These are phyloP conservation scores for Turnera subulata DNA, from an alignment of 345 rosid genomes.

Conservation along the genomic window DNA sequence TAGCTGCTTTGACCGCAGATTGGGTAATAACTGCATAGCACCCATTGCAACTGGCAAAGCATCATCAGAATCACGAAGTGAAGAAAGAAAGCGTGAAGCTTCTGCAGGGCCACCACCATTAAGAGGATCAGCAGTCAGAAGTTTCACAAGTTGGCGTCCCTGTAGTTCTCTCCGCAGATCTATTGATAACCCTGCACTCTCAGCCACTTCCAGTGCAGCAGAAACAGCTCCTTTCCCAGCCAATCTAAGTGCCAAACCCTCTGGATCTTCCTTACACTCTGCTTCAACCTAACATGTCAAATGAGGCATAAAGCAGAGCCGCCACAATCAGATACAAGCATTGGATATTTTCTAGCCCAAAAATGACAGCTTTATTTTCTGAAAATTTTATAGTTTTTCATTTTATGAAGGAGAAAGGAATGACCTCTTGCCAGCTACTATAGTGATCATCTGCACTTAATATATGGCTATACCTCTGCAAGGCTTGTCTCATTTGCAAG, in stretches of 20 bases:
- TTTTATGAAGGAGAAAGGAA: conserved; percentile 20
- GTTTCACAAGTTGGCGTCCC: conserved; percentile 95
- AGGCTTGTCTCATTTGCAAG: conserved; percentile 75
- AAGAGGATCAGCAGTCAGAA: conserved; percentile 93
- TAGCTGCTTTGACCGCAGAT: conserved; percentile 94
- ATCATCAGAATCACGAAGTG: conserved; percentile 84
- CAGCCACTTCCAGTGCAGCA: conserved; percentile 96
- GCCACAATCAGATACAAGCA: not conserved
- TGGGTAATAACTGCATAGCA: conserved; percentile 94
- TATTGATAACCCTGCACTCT: conserved; percentile 81
- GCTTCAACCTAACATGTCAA: conserved; percentile 69
- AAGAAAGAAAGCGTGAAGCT: conserved; percentile 95
- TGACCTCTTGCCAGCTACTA: conserved; percentile 97
- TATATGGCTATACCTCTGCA: conserved; percentile 88
- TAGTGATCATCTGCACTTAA: conserved; percentile 77
- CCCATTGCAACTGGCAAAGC: conserved; percentile 96
- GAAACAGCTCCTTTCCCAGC: conserved; percentile 98
- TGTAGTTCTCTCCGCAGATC: conserved; percentile 91
- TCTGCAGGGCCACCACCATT: conserved; percentile 99
- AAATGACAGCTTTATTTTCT: not conserved
- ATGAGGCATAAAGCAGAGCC: conserved; percentile 4
- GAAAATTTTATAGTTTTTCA: not conserved
- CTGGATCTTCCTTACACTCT: conserved; percentile 86
- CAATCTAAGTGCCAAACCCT: conserved; percentile 92
- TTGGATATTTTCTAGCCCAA: not conserved